Base-by-base conservation (phyloP, 129 eudicot genomes). In the Kitagawia praeruptora region DNA sequence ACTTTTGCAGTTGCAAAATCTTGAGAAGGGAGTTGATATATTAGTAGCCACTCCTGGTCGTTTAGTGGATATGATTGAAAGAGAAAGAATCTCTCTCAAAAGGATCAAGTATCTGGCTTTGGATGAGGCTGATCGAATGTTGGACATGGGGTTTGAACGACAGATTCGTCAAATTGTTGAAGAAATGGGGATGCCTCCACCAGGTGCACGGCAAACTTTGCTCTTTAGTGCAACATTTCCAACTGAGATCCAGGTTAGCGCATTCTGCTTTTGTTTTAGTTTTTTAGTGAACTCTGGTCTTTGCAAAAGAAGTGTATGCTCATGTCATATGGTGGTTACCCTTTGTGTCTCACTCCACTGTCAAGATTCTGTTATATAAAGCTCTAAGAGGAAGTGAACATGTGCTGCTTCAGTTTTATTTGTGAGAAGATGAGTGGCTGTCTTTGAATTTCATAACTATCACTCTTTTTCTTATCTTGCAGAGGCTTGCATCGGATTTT, bases 211-310 rank as follows among this genome's bases (percentile, higher is more conserved):
- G 78, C 96, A 93, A 71, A 93, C 98, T 0, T 81, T 93, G 98
- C 96, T 93, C 40, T 93, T 93, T 9, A 93, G 98, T 77, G 98
- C 98, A 2, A 93, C 98, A 0, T 93, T 93, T 76, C 96, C 98
- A 0, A 63, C 73, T 25, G 96, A 93, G 76, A 93, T 93, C 18
- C 98, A 93, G 84, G 98, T 93, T 70, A 21, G 89, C 84, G 5
- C 41, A 19, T 51, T 61, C 5, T 61, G 37, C 25, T 61, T n/a
- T 12, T 3, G 12, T 25, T 25, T 10, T 0, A 61, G 6, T n/a
- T 8, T 25, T 8, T n/a, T 61, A n/a, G 3, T 61, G 34, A 9
- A 61, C 34, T n/a, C 5, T 9, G 5, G 34, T 61, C 11, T 61
- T 61, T 2, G 69, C 15, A 61, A 25, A n/a, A 9, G 4, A n/a